Evolutionary conservation across 2,329 filamentous ascomycete species (phyloP), one percentile per base, ranked within the genome.

Genomic region (Pseudogymnoascus sp.): DNA sequence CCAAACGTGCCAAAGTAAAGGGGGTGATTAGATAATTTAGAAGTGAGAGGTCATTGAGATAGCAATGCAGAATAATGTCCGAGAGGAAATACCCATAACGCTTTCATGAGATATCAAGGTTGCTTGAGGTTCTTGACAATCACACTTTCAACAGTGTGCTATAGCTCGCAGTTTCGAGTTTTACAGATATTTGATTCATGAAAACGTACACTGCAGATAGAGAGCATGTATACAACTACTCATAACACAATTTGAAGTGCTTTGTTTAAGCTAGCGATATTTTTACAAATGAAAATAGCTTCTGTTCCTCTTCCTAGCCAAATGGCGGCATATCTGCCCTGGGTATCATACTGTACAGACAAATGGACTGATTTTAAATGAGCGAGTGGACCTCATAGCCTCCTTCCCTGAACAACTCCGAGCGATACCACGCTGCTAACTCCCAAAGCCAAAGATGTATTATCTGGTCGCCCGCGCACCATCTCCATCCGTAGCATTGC

Each of bases 1-100:
- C 75, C 76, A 22, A 77, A 77, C 62, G 75, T 77, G 19, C 75
- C 76, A 19, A 52, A 52, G 25, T 52, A 52, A 22, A 70, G 68
- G 67, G 49, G 14, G 19, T 9, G 55, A 38, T 22, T 61, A 41
- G 33, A 45, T 39, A 36, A 39, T 59, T 52, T 52, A 52, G 36
- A 36, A 39, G 55, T 39, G 55, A 59, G 55, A 28, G 8, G 55
- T 39, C 33, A 59, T 59, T 59, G 55, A 36, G 30, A 59, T 59
- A 39, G 55, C 33, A 59, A 39, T 59, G 55, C 19, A 59, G 55
- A 35, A 38, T 59, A 59, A 52, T 52, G 45, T 52, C 45, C n/a
- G 23, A 49, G 23, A 30, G 25, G 25, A 16, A 28, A 52, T 52
- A 52, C 45, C 45, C 45, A 52, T 52, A 30, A 52, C 8, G 25